These are phyloP conservation scores for Saturnispora hagleri DNA, from an alignment of 805 yeast genomes.

Conservation along the genomic window DNA sequence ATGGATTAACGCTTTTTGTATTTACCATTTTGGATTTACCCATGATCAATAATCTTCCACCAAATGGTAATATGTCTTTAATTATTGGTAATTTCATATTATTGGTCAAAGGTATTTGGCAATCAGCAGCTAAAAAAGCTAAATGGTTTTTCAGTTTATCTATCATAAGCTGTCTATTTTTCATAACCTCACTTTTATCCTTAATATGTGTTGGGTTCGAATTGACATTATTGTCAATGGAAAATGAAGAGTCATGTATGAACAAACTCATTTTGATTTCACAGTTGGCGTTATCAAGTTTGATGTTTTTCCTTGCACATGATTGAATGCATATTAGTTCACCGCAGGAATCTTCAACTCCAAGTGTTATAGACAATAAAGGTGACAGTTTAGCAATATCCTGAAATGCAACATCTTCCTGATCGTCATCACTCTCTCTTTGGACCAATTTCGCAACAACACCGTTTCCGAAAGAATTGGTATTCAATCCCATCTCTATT, in stretches of 20 bases:
- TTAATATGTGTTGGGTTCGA: neutral
- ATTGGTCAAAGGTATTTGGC: slow-evolving; percentile 35
- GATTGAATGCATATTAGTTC: slow-evolving; percentile 41
- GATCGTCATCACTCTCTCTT: neutral
- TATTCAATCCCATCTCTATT: slow-evolving; percentile 11
- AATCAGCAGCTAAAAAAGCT: neutral
- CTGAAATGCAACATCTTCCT: slow-evolving; percentile 1
- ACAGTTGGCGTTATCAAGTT: slow-evolving; percentile 6
- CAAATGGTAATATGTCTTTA: slow-evolving; percentile 38
- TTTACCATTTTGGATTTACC: slow-evolving; percentile 9
- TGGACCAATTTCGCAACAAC: slow-evolving; percentile 10
- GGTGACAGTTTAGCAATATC: slow-evolving; percentile 12
- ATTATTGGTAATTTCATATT: slow-evolving; percentile 46
- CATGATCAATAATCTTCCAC: slow-evolving; percentile 41
- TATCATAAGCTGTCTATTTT: slow-evolving; percentile 16
- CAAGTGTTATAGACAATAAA: slow-evolving; percentile 44
- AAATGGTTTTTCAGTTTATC: slow-evolving; percentile 13
- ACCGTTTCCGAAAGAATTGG: slow-evolving; percentile 7
- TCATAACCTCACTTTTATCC: neutral
- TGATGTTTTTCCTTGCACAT: slow-evolving; percentile 7
- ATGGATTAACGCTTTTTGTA: neutral
- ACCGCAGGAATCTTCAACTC: slow-evolving; percentile 42
- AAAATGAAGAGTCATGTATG: slow-evolving; percentile 34
- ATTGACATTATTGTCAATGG: slow-evolving; percentile 3
- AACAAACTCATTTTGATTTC: slow-evolving; percentile 40